Percentiles rank a stretch among this genome's conserved stretches.
These are phyloP conservation scores for Fragilaria radians DNA, from an alignment of 108 stramenopile genomes.

Conservation along the genomic window DNA sequence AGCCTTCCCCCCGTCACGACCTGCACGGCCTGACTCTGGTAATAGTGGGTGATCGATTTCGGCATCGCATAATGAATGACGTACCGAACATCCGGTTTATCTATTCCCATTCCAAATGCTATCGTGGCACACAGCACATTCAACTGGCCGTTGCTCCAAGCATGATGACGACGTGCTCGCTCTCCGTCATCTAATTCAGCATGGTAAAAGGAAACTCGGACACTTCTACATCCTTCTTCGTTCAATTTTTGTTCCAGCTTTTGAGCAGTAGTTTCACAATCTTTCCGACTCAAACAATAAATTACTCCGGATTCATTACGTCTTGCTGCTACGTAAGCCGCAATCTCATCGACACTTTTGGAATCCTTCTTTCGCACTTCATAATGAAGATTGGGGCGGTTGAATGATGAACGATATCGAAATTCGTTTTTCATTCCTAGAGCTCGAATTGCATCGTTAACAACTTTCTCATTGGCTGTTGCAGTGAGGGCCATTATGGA, in stretches of 20 bases:
- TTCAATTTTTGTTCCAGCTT: constrained; percentile 57
- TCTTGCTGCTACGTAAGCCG: constrained; percentile 60
- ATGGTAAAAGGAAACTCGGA: constrained; percentile 91
- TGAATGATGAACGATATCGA: constrained; percentile 79
- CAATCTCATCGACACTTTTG: constrained; percentile 73
- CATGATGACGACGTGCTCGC: constrained; percentile 73
- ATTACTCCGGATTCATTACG: constrained; percentile 90
- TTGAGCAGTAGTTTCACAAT: constrained; percentile 81
- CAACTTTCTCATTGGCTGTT: constrained; percentile 95
- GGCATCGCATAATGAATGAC: constrained; percentile 98
- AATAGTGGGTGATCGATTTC: constrained; percentile 97
- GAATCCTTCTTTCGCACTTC: constrained; percentile 84
- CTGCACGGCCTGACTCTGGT: constrained; percentile 95
- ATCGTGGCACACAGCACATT: constrained; percentile 94
- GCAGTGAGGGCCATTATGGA: constrained; percentile 98
- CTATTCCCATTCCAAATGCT: constrained; percentile 82
- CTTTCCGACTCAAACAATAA: constrained; percentile 94
- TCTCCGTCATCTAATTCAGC: constrained; percentile 82
- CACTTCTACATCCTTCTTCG: constrained; percentile 44
- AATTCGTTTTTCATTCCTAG: constrained; percentile 76
- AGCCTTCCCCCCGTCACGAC: constrained; percentile 87
- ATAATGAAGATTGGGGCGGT: constrained; percentile 94
- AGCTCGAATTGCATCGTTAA: constrained; percentile 79
- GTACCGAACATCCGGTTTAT: constrained; percentile 80
- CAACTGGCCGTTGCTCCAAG: constrained; percentile 84